Percentiles rank a stretch among this genome's conserved stretches.
Evolutionary conservation across 2,329 filamentous ascomycete genomes (phyloP).

Genomic region (Apiospora saccharicola): DNA sequence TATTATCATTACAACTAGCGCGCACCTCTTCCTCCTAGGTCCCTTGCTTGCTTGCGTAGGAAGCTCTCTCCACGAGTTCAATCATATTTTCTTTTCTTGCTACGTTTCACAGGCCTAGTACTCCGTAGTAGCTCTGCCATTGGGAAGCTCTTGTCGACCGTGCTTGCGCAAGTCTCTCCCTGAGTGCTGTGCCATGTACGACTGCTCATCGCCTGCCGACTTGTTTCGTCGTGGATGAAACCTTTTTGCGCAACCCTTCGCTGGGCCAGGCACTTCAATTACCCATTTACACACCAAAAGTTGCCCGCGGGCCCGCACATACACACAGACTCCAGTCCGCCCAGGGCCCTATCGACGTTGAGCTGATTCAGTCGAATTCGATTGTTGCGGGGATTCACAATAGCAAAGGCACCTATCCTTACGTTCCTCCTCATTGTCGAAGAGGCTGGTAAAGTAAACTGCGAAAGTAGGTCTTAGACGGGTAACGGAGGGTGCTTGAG

Average conservation of each 20-base stretch:
- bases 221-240: slow-evolving; percentile 14
- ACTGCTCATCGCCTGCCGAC: slow-evolving; percentile 10
- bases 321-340: neutral
- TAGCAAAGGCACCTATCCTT: neutral
- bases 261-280: slow-evolving; percentile 5
- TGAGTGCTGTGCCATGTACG: slow-evolving; percentile 11
- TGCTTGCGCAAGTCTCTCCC: slow-evolving; percentile 9
- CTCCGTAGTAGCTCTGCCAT: neutral
- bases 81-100: slow-evolving; percentile 18
- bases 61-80: neutral
- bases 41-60: neutral
- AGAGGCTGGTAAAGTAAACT: slow-evolving; percentile 8
- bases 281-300: neutral
- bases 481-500: slow-evolving; percentile 15
- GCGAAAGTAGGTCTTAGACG: slow-evolving; percentile 16
- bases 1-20: slow-evolving; percentile 21
- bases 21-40: neutral
- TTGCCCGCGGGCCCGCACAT: neutral
- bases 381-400: neutral
- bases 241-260: slow-evolving; percentile 17
- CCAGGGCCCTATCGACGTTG: neutral
- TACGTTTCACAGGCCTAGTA: neutral
- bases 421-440: neutral
- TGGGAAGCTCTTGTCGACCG: slow-evolving; percentile 9
- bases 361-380: slow-evolving; percentile 12